Evolutionary conservation across 306 rosid genomes (phyloP).

Genomic region (Rosa lucieae): DNA sequence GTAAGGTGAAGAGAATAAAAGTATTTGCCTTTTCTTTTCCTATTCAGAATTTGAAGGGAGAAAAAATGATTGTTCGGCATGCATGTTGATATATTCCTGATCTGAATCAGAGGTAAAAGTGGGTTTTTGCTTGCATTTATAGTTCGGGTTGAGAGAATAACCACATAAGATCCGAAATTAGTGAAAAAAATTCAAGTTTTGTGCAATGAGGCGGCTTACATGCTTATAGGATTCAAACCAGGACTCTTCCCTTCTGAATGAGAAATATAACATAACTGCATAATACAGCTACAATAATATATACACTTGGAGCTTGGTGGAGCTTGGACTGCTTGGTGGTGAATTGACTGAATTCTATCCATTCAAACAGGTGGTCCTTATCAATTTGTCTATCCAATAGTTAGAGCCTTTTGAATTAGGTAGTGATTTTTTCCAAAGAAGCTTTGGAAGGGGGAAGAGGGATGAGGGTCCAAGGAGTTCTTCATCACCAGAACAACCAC

Average conservation of each 20-base stretch:
- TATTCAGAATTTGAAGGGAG: not conserved
- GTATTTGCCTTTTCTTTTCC: not conserved
- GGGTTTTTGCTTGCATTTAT: not conserved
- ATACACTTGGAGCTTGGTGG: not conserved
- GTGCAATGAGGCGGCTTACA: not conserved
- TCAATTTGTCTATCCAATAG: constrained; percentile 16
- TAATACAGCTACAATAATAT: not conserved
- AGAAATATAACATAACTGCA: not conserved
- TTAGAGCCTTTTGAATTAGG: not conserved
- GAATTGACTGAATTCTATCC: not conserved
- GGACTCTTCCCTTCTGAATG: not conserved
- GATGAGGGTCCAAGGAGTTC: constrained; percentile 22
- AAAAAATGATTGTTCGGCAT: not conserved
- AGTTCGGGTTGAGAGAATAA: not conserved
- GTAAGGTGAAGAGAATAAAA: not conserved
- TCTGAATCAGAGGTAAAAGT: not conserved
- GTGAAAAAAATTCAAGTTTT: not conserved
- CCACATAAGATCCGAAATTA: not conserved
- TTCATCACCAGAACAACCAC: constrained; percentile 8
- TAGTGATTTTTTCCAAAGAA: not conserved
- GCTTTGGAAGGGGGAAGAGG: not conserved
- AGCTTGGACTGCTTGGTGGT: not conserved
- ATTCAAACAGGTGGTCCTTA: constrained; percentile 11
- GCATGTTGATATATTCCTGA: not conserved
- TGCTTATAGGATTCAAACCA: not conserved